These are phyloP conservation scores for Benincasa hispida DNA, from an alignment of 306 rosid species.

Conservation along the genomic window DNA sequence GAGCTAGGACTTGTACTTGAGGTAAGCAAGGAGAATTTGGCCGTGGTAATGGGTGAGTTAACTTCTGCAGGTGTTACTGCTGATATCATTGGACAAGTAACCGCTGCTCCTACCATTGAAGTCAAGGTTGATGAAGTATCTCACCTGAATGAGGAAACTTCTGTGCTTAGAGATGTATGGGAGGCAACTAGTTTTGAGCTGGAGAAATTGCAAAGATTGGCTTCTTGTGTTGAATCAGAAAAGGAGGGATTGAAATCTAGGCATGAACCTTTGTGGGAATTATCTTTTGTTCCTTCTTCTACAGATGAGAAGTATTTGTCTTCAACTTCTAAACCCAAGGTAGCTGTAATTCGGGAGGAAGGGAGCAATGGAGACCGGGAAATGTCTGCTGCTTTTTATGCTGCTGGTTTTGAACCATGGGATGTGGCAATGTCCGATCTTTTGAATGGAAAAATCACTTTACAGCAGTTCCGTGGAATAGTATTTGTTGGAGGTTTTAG, in stretches of 20 bases:
- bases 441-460: slow-evolving; percentile 44
- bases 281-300: slow-evolving; percentile 56
- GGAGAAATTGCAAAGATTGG: slow-evolving; percentile 62
- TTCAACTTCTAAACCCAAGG: slow-evolving; percentile 51
- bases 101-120: slow-evolving; percentile 30
- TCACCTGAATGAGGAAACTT: slow-evolving; percentile 45
- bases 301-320: slow-evolving; percentile 45
- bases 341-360: slow-evolving; percentile 89
- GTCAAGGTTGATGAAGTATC: slow-evolving; percentile 52
- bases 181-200: slow-evolving; percentile 74
- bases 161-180: slow-evolving; percentile 65
- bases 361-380: slow-evolving; percentile 93
- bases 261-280: slow-evolving; percentile 56
- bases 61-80: slow-evolving; percentile 31
- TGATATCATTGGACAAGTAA: slow-evolving; percentile 55
- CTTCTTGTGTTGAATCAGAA: slow-evolving; percentile 70
- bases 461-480: slow-evolving; percentile 53
- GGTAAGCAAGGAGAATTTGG: slow-evolving; percentile 53
- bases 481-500: slow-evolving; percentile 92
- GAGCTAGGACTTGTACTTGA: slow-evolving; percentile 79
- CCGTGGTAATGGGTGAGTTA: slow-evolving; percentile 35
- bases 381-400: slow-evolving; percentile 86
- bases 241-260: slow-evolving; percentile 65
- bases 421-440: slow-evolving; percentile 85
- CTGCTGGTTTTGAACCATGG: slow-evolving; percentile 84